phyloP scores from a whole-genome alignment of 179 eudicot genomes.

The Vitellaria paradoxa region DNA sequence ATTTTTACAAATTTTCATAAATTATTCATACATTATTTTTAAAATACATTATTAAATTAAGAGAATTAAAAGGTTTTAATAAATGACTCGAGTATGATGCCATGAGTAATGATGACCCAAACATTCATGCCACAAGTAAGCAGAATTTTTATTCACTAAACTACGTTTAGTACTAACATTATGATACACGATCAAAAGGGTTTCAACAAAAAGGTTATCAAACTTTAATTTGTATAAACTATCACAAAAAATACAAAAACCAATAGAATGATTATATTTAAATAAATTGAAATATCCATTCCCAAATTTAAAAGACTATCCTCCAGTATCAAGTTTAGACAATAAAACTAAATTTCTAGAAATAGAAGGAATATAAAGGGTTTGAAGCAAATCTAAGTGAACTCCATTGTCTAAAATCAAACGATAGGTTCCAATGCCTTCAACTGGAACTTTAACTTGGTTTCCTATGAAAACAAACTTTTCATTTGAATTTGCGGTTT shows the following conservation, averaged over 20 bases:
- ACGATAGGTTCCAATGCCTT: background rate
- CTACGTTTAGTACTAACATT: background rate
- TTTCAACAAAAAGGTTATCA: background rate
- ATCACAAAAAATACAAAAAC: conserved; percentile 1
- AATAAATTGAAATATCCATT: conserved; percentile 11
- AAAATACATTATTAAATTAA: too few relatives aligned
- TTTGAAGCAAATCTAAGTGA: too few relatives aligned
- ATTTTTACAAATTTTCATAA: too few relatives aligned
- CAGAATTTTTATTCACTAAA: background rate
- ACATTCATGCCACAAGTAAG: background rate
- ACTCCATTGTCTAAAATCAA: too few relatives aligned
- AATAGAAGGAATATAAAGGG: background rate
- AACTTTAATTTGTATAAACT: background rate
- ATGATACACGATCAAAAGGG: background rate
- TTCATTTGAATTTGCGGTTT: background rate
- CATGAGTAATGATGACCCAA: too few relatives aligned
- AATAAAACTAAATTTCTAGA: background rate
- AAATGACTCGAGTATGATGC: too few relatives aligned
- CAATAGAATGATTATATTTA: background rate
- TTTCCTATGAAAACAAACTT: background rate
- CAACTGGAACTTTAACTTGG: background rate
- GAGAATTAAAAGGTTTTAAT: too few relatives aligned
- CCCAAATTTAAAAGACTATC: background rate
- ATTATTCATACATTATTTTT: too few relatives aligned
- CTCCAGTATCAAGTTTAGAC: background rate